Conservation (phyloP, 1,284 basidiomycete species). For the Moniliophthora roreri region DNA sequence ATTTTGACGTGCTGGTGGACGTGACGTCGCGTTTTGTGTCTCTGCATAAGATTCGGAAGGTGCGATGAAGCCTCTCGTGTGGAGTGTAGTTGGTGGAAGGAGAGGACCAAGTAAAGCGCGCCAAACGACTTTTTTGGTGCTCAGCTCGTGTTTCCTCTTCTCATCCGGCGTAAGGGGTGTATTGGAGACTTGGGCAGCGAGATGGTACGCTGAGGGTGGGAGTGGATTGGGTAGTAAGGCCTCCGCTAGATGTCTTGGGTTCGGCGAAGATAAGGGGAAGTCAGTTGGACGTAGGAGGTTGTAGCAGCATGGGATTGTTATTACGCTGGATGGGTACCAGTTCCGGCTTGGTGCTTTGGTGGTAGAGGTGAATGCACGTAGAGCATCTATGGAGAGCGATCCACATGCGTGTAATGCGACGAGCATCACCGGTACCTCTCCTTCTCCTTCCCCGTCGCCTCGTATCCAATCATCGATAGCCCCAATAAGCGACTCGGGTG, state of each 20-base stretch:
- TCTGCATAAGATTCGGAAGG: neutral
- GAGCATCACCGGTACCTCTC: conserved; percentile 56
- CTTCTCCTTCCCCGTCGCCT: conserved; percentile 21
- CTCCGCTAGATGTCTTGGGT: conserved; percentile 10
- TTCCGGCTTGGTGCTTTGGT: neutral
- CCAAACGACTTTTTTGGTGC: conserved; percentile 65
- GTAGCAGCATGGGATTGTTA: conserved; percentile 54
- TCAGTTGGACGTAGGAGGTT: conserved; percentile 43
- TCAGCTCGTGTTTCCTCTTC: conserved; percentile 38
- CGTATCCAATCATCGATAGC: conserved; percentile 45
- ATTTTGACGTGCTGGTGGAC: neutral
- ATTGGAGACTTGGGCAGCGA: conserved; percentile 49
- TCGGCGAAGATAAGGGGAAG: conserved; percentile 11
- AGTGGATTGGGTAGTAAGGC: conserved; percentile 19
- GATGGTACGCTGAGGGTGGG: conserved; percentile 48
- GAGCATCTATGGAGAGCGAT: conserved; percentile 45
- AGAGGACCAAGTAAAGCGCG: conserved; percentile 47
- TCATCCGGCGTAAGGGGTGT: no score
- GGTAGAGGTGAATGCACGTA: conserved; percentile 32
- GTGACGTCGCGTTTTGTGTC: neutral
- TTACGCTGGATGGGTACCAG: conserved; percentile 40
- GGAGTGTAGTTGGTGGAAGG: neutral
- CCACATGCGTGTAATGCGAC: conserved; percentile 65
- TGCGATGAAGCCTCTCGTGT: neutral
- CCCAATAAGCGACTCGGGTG: conserved; percentile 36